Evolutionary conservation across 2,329 filamentous ascomycete genomes (phyloP).

Genomic region (Cladosporium cucumerinum): DNA sequence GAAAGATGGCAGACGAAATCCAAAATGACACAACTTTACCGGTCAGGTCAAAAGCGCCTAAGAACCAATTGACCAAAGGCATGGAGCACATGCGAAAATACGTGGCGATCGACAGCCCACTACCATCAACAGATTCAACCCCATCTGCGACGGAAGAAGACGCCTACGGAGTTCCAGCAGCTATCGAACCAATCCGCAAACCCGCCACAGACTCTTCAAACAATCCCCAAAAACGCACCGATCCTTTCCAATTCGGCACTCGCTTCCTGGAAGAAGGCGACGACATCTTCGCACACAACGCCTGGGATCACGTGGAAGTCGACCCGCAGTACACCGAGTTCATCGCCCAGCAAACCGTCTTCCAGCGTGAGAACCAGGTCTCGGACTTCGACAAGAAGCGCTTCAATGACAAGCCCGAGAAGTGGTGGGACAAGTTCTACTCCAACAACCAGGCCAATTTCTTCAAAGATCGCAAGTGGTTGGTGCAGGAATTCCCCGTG

Average conservation of each 20-base stretch:
- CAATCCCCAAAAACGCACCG: slow-evolving; percentile 78
- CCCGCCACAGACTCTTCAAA: slow-evolving; percentile 60
- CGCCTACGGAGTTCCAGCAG: slow-evolving; percentile 50
- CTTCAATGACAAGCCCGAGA: slow-evolving; percentile 87
- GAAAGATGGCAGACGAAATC: neutral
- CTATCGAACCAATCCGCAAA: slow-evolving; percentile 44
- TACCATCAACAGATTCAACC: neutral
- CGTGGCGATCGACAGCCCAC: slow-evolving; percentile 40
- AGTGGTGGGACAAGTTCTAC: slow-evolving; percentile 98
- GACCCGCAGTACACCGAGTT: slow-evolving; percentile 85
- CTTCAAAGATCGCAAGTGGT: slow-evolving; percentile 98
- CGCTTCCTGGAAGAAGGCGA: slow-evolving; percentile 79
- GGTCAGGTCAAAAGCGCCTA: slow-evolving; percentile 27
- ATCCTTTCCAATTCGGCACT: slow-evolving; percentile 94
- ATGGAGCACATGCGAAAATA: slow-evolving; percentile 53
- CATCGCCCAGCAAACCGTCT: slow-evolving; percentile 76
- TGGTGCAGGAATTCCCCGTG: slow-evolving; percentile 91
- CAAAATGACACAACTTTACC: neutral
- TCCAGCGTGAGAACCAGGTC: slow-evolving; percentile 81
- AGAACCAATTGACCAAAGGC: slow-evolving; percentile 48
- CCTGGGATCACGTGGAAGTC: slow-evolving; percentile 96
- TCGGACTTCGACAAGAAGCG: slow-evolving; percentile 87
- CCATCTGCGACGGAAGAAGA: slow-evolving; percentile 37
- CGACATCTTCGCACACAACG: slow-evolving; percentile 95
- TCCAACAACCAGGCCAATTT: slow-evolving; percentile 97